Evolutionary conservation across 805 yeast genomes (phyloP), one percentile per base, ranked within the genome.

Genomic region (Spathaspora arborariae): DNA sequence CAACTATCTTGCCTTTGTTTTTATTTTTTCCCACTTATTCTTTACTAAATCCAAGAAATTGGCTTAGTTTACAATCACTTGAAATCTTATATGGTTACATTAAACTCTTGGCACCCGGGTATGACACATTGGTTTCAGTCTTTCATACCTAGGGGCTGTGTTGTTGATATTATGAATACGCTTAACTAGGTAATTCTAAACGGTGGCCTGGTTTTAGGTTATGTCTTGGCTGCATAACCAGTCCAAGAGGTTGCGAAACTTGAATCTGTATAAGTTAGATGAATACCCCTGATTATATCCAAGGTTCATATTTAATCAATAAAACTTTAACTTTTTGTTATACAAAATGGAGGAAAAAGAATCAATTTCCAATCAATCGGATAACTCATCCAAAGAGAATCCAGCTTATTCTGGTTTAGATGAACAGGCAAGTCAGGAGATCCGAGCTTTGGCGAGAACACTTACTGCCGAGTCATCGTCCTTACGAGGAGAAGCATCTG

Each of bases 391-490:
- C 20, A 7, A 34, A 56, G 84, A 86, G 68, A 83, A 18, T 7
- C 37, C 13, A 34, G 60, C 59, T 16, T 61, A 60, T 42, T 50
- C 50, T n/a, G 80, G 80, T 1, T 66, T 74, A 42, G 67, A 67
- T 48, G 54, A 53, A 4, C 50, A 55, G 5, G 65, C 67, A 11
- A 66, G 59, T 27, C 59, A 57, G 2, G 63, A 67, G 43, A 67
- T 76, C 42, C 64, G 66, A 19, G 54, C 65, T 0, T 63, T 78
- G 48, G 81, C 81, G 10, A 68, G 78, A 55, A 64, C 74, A 9
- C 55, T 72, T 33, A 62, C 72, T 16, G 52, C 54, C 26, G 52
- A 45, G 6, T 46, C 55, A 15, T 40, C 36, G 36, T 47, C 18
- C 8, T 50, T 46, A 39, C 45, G 38, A 20, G 46, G 45, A 19